Base-by-base conservation (phyloP, 331 rosid genomes). In the Telfairia occidentalis region DNA sequence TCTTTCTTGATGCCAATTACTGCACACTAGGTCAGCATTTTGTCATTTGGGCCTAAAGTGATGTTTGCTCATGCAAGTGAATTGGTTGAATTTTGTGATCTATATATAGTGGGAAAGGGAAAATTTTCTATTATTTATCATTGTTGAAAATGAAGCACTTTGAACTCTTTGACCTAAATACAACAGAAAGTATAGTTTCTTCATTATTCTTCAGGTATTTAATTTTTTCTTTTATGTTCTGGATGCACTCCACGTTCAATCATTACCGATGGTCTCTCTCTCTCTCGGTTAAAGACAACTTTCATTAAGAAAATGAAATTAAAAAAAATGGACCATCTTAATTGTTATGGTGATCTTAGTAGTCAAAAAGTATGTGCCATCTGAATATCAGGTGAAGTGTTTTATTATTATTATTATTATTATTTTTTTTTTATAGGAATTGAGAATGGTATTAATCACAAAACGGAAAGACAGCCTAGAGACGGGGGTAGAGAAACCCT, bases 1-100 rank as follows among this genome's bases (percentile, higher is more conserved):
- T 13, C 38, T 73, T 69, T 24, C 53, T 76, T 30, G 35, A 26
- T 50, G 23, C 15, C 46, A 50, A 24, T 76, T 23, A n/a, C 32
- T 48, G 18, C 18, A 9, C 42, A 70, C 21, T 67, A 48, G 55
- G 58, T n/a, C 16, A 46, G 42, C 23, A 65, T 70, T 46, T 67
- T 45, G 54, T 69, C 74, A 43, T 46, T 70, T 46, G 57, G 58
- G 38, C 26, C 57, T 7, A 28, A 28, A 28, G 57, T 18, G 16
- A 28, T 46, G 75, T 43, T 28, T 45, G 55, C 75, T 70, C 53
- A 46, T 46, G 1, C 15, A 35, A 46, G 21, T 70, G 9, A 70
- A 13, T 45, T 70, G 29, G 57, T 26, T 70, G 19, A 70, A 35
- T 64, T 64, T n/a, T 35, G 72, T 64, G 74, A 69, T 67, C 34